Evolutionary conservation across 345 rosid genomes (phyloP).

Genomic region (Populus alba): DNA sequence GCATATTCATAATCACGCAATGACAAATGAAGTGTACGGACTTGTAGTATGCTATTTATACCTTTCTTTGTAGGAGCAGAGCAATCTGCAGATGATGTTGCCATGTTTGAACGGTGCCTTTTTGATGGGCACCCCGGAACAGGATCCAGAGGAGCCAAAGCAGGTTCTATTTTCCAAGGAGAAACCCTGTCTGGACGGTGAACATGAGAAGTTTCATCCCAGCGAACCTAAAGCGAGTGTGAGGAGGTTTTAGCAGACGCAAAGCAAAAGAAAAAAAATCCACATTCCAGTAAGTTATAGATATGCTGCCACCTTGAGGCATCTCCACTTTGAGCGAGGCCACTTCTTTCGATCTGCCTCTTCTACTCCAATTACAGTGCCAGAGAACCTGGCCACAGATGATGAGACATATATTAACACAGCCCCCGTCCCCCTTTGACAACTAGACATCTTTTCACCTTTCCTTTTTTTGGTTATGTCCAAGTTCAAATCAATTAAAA

Average conservation of each 20-base stretch:
- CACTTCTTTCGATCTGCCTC: conserved; percentile 58
- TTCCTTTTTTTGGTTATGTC: not conserved
- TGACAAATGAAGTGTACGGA: not conserved
- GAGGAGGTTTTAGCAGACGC: not conserved
- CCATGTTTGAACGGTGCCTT: conserved; percentile 53
- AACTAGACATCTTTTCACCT: not conserved
- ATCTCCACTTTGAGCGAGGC: conserved; percentile 77
- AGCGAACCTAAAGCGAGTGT: conserved; percentile 54
- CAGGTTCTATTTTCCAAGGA: conserved; percentile 87
- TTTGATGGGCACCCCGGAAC: conserved; percentile 60
- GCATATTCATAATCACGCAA: not conserved
- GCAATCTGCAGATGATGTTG: conserved; percentile 55
- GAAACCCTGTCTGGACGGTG: conserved; percentile 87
- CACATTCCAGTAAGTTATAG: not conserved
- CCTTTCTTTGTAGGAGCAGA: conserved; percentile 66
- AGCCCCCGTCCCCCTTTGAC: not conserved
- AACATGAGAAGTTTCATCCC: conserved; percentile 75
- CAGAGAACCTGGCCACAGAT: conserved; percentile 52
- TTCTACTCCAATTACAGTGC: conserved; percentile 74
- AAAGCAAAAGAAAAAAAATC: not conserved
- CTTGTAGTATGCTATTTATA: conserved; percentile 17
- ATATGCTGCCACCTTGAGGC: conserved; percentile 54
- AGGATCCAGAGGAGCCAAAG: conserved; percentile 65
- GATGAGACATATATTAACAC: not conserved
- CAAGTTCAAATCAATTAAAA: not conserved